These are phyloP conservation scores for Exophiala sp. DNA, from an alignment of 2,329 filamentous ascomycete genomes.

Conservation along the genomic window DNA sequence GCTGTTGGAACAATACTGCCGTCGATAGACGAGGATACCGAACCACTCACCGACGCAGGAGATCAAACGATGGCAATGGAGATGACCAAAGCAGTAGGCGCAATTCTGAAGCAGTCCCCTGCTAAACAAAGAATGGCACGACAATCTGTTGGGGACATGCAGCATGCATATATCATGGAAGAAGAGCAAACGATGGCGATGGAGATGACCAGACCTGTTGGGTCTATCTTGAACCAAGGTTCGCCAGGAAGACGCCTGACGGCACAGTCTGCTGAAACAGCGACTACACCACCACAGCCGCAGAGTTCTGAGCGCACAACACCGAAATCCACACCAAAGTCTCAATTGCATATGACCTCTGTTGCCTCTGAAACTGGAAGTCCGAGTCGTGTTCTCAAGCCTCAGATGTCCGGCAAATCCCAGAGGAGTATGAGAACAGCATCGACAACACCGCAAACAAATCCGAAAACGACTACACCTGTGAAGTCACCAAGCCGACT, in stretches of 20 bases:
- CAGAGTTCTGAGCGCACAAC: constrained; percentile 23
- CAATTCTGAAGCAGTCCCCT: constrained; percentile 48
- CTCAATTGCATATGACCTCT: constrained; percentile 30
- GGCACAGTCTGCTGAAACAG: neutral
- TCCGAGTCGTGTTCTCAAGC: constrained; percentile 54
- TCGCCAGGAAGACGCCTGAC: neutral
- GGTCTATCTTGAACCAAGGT: constrained; percentile 54
- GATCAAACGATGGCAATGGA: constrained; percentile 61
- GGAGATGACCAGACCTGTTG: constrained; percentile 65
- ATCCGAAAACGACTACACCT: constrained; percentile 26
- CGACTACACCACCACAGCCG: constrained; percentile 29
- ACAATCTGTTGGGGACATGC: neutral
- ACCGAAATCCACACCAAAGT: constrained; percentile 19
- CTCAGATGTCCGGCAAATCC: constrained; percentile 47
- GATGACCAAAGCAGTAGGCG: constrained; percentile 61
- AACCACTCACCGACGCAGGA: constrained; percentile 34
- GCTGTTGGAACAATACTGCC: constrained; percentile 45
- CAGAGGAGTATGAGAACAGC: constrained; percentile 43
- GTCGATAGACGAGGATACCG: constrained; percentile 38
- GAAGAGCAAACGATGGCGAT: constrained; percentile 56
- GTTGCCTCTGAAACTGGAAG: constrained; percentile 52
- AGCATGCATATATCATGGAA: neutral
- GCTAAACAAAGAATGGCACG: neutral
- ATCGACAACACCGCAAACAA: constrained; percentile 37
- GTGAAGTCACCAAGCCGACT: constrained; percentile 33